Conservation (phyloP, 441 rosid species). For the Bocquillonia castaneifolia region DNA sequence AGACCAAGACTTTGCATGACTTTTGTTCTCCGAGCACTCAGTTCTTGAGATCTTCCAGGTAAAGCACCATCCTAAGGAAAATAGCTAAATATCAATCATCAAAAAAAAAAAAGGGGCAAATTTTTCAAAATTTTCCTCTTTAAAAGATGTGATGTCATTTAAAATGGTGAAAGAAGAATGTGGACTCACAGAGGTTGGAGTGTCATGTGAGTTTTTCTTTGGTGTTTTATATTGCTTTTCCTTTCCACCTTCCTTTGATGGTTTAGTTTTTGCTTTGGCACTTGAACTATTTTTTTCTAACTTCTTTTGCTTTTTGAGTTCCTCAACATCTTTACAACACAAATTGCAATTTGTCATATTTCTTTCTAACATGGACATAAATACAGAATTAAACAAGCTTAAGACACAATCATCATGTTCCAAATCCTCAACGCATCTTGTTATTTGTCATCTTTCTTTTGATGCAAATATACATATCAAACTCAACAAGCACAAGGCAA, state of each 20-base stretch:
- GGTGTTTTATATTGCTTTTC: no score
- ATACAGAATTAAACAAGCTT: no score
- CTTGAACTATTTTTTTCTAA: no score
- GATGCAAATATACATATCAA: background rate
- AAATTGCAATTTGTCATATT: background rate
- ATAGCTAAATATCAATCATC: background rate
- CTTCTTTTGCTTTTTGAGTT: background rate
- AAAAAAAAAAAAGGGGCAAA: background rate
- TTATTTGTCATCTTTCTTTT: no score
- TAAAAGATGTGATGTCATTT: constrained; percentile 1
- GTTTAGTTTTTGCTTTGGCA: constrained; percentile 4
- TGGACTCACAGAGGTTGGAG: constrained; percentile 27
- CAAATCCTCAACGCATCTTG: no score
- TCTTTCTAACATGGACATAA: background rate
- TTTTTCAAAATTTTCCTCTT: background rate
- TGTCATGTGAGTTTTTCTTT: constrained; percentile 13
- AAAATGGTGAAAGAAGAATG: constrained; percentile 7
- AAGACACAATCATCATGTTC: no score
- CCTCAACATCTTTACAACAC: background rate
- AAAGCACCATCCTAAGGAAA: constrained; percentile 26
- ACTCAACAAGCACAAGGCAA: background rate
- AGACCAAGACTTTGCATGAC: constrained; percentile 62
- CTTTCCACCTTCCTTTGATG: constrained; percentile 14
- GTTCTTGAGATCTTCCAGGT: constrained; percentile 30
- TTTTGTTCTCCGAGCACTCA: constrained; percentile 40